Base-by-base conservation (phyloP, 371 early-diverging fungal species). In the Apophysomyces elegans region DNA sequence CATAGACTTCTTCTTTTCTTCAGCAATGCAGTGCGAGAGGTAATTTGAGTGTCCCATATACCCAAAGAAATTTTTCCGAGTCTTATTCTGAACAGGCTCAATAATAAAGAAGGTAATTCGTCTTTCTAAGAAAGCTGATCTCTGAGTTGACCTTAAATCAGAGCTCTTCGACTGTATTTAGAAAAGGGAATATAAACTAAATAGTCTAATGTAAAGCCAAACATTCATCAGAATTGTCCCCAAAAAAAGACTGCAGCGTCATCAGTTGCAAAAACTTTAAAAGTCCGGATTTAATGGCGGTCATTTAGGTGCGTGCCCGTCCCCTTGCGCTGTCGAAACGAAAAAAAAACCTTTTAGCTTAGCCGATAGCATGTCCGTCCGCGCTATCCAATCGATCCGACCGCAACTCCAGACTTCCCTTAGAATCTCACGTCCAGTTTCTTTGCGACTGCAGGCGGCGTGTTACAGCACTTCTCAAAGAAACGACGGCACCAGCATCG, bases 401-500 rank as follows among this genome's bases (percentile, higher is more conserved):
- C 54, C 54, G 32, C 54, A 50, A 50, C 8, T 50, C 54, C 54
- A 50, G 32, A 21, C 54, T 2, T 21, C 21, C 4, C 54, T 50
- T 50, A n/a, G 54, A 21, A 11, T 50, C 9, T 50, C 54, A 50
- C 16, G 54, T 21, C 54, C 21, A 50, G 54, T 16, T 21, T 9
- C 54, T 21, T 16, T 21, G 54, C 54, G 54, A 8, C n/a, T 50
- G 16, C 54, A 50, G 54, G 54, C 37, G 37, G 35, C 37, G 37
- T 32, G 58, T 14, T 50, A 50, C 21, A 18, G 18, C 54, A n/a
- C n/a, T 18, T 50, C 54, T 21, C 54, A 50, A 21, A 50, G 11
- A 21, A 50, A 11, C 54, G 21, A 50, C 54, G 54, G 9, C 21
- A 50, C 5, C 21, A 21, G 54, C 13, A 75, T 79, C 62, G 69